Base-by-base conservation (phyloP, 75 land plant species). In the Isoetes taiwanensis region DNA sequence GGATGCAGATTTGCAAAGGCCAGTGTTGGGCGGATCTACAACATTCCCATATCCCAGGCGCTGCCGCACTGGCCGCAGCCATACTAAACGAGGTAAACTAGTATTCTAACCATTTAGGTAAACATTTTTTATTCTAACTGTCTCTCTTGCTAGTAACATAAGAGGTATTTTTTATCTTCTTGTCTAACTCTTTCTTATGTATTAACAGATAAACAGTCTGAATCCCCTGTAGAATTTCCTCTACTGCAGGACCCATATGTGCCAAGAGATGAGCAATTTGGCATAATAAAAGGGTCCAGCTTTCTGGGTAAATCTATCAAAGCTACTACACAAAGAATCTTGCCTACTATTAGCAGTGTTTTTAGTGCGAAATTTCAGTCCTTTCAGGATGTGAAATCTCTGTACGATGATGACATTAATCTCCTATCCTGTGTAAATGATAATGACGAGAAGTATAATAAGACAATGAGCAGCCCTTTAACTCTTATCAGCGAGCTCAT, bases 251-350 rank as follows among this genome's bases (percentile, higher is more conserved):
- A 12, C 14, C 30, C 64, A 9, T 70, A 70, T 46, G 56, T 70
- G 17, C 78, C 78, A 48, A 70, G 78, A 19, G 78, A 76, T 43
- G 78, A 76, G 43, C 35, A 31, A 0, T 70, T 70, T 43, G 61
- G 75, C 0, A 29, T 40, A 34, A 31, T 54, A 0, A 87, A 84
- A 60, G 19, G 41, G 24, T 62, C 69, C 26, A 57, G 73, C 2
- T 73, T 83, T 50, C 30, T 62, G 0, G n/a, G 39, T 9, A 71
- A 76, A 23, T 37, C 75, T 64, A 59, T 77, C 20, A 76, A 65
- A 56, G 83, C 71, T 0, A 68, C 79, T 24, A 58, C 81, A 6
- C 95, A 76, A 57, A 72, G 64, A 63, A 62, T 78, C 17, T 33
- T 88, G 2, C 95, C 95, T 0, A 40, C 53, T n/a, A n/a, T n/a